Conservation (phyloP, 177 flowering plant species). For the Vitis hybrid region DNA sequence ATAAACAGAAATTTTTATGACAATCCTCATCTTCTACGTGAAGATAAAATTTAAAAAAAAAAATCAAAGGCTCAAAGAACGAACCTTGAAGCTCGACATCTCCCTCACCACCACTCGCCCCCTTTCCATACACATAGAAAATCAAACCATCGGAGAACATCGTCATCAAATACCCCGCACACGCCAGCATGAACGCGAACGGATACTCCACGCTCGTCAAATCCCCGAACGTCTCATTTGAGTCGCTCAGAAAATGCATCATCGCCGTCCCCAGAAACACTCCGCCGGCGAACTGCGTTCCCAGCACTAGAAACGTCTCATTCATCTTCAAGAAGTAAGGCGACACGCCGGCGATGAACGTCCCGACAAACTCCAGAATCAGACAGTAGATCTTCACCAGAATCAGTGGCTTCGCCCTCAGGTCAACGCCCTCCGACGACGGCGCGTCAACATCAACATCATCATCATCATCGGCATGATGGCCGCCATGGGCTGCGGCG, state of each 20-base stretch:
- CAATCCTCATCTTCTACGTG: no score
- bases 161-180: slow-evolving; percentile 69
- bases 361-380: slow-evolving; percentile 56
- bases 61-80: background rate
- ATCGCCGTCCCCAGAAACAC: slow-evolving; percentile 78
- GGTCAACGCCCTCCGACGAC: slow-evolving; percentile 15
- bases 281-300: slow-evolving; percentile 88
- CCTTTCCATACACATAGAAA: slow-evolving; percentile 34
- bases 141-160: slow-evolving; percentile 69
- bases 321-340: slow-evolving; percentile 80
- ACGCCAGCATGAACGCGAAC: slow-evolving; percentile 72
- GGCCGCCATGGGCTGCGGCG: slow-evolving; percentile 39
- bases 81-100: slow-evolving; percentile 59
- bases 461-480: slow-evolving; percentile 9
- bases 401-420: slow-evolving; percentile 51
- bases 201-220: slow-evolving; percentile 54
- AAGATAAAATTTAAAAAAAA: no score
- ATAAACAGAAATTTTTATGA: no score
- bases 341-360: slow-evolving; percentile 66
- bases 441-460: slow-evolving; percentile 12
- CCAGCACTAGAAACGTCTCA: slow-evolving; percentile 59
- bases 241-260: slow-evolving; percentile 79
- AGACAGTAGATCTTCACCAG: slow-evolving; percentile 66
- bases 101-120: background rate
- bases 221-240: slow-evolving; percentile 62